Evolutionary conservation across 352 stramenopile species (phyloP), one percentile per base, ranked within the genome.

Genomic region (Hyaloperonospora arabidopsidis): DNA sequence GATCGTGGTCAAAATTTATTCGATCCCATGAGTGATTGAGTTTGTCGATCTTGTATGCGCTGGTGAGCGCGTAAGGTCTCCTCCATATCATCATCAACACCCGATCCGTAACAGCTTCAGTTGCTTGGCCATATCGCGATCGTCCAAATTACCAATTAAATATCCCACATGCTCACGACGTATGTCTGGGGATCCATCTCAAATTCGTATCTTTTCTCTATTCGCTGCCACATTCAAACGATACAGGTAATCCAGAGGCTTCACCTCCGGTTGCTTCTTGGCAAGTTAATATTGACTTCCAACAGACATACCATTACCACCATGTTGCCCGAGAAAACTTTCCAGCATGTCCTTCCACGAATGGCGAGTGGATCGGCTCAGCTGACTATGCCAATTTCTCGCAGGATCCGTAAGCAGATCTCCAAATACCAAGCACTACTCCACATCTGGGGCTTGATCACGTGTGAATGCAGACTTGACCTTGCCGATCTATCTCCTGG

Each of bases 191-290:
- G 41, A 14, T 17, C 41, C 41, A 18, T 47, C 19, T 7, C 10
- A 5, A n/a, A 47, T 11, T 19, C 19, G 41, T 21, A 47, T 47
- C 11, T 47, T 47, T 5, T 18, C 41, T 15, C 21, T 14, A 13
- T 34, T 47, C 15, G 19, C 41, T 6, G 19, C 18, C 1, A 17
- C 21, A 47, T 57, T 62, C 5, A 62, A 25, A 0, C 34, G 48
- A 19, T 62, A 62, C 47, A 62, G 28, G 17, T 56, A 62, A 0
- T 56, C 54, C 0, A 59, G 18, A 1, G 57, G 50, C 25, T 8
- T 29, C 7, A 8, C 25, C 25, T 29, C 7, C 7, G 25, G 7
- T 29, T 7, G 25, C 25, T 29, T 29, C 25, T 29, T 29, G 3
- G 25, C 25, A 7, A 8, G 7, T 3, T 29, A 29, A 7, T 29